Evolutionary conservation across 768 basidiomycete species (phyloP), one percentile per base, ranked within the genome.

Genomic region (Hirschioporus abietinus): DNA sequence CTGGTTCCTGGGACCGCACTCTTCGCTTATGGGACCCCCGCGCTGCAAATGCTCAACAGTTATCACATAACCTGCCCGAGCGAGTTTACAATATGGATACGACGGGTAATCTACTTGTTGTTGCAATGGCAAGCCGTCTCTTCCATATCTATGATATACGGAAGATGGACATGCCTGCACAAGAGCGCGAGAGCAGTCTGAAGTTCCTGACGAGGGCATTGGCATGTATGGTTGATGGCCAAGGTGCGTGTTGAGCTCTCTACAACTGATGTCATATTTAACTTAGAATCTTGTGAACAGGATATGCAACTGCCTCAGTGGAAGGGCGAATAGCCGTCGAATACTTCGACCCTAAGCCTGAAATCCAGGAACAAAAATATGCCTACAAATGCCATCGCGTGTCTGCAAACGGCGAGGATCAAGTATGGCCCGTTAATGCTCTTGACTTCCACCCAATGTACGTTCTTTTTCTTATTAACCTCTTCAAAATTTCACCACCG

Each of bases 381-480:
- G 97, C 97, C 1, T 99, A 98, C 86, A 95, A 97, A 75, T 97
- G 96, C 69, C 96, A 99, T 73, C 85, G 96, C 4, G 91, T 94
- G 74, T 88, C 92, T 4, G 88, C 95, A 68, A 89, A 92, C 42
- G 94, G 92, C 42, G 90, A 91, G 17, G 97, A 99, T 76, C 92
- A 95, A 70, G 96, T 98, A 24, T 99, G 93, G 87, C 95, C 96
- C 0, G 96, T 99, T 68, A 97, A 98, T 72, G 86, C 94, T 0
- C 85, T 99, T 30, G 93, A 95, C 0, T 99, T 98, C 81, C 95
- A 98, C 72, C 95, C 96, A 0, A 79, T 84, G 84, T 95, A 74
- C 63, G 87, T 78, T 25, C 20, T 5, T 64, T n/a, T 35, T 35
- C 18, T 60, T 12, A 15, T 65, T 65, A 52, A 35, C 30, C 62